Base-by-base conservation (phyloP, 2,329 filamentous ascomycete genomes). In the Aureobasidium leucospermi region DNA sequence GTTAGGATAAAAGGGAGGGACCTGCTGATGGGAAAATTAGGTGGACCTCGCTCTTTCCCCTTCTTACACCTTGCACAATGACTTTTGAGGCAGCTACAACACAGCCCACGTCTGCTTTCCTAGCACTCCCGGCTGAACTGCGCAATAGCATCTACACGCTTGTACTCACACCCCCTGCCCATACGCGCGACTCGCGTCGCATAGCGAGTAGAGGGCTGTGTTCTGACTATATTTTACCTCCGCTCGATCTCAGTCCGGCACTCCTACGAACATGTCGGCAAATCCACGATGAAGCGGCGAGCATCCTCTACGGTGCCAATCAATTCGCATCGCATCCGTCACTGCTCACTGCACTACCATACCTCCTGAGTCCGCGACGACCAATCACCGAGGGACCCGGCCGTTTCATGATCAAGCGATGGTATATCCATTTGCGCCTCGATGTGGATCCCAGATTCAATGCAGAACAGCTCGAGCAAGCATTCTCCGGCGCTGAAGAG, bases 51-150 rank as follows among this genome's bases (percentile, higher is more conserved):
- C 9, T 11, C 2, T 31, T 19, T 8, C 5, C 10, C 28, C 4
- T 41, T 15, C 23, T 19, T 51, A 6, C 38, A 16, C n/a, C 13
- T 32, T 15, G 9, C n/a, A 53, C 23, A 7, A 57, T 47, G 53
- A 57, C 10, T 16, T 19, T 16, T 15, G 15, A 47, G 15, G 10
- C 41, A 9, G 31, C 16, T 2, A n/a, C 11, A 10, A 1, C 34
- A 11, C 42, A 43, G 6, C 66, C 63, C 28, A 61, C 61, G 15
- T 70, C 64, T 42, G 62, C 64, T 11, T 65, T 78, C 59, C 75
- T 78, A 69, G 68, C 64, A 15, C 76, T 88, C 1, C 79, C 87
- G 28, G 76, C 77, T 2, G 85, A 88, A 65, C 76, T 88, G 3
- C 78, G 79, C 39, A 81, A 85, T 58, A 78, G 86, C 66, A 81